Conservation (phyloP, 306 rosid species). For the Boehmeria nivea region DNA sequence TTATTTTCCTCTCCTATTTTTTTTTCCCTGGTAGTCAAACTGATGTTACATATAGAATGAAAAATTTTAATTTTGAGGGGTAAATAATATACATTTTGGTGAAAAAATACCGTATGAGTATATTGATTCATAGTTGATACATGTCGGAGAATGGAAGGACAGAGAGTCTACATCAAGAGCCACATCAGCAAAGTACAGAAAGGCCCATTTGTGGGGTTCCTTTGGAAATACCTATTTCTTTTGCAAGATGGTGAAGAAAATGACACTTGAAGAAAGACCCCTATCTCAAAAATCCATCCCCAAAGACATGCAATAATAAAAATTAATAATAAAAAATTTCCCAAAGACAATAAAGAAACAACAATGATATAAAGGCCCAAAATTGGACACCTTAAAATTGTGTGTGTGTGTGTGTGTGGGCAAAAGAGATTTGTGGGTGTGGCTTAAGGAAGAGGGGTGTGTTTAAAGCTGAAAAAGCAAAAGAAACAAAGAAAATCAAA, state of each 20-base stretch:
- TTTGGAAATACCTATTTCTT: slow-evolving; percentile 23
- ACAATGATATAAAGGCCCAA: slow-evolving; percentile 1
- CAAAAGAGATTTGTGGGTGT: slow-evolving; percentile 7
- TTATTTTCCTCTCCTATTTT: no score
- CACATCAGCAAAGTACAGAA: slow-evolving; percentile 28
- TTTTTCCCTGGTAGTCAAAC: neutral
- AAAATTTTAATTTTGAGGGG: no score
- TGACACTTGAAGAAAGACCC: slow-evolving; percentile 22
- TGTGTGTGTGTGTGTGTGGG: neutral
- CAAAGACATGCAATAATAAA: no score
- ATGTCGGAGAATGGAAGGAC: slow-evolving; percentile 23
- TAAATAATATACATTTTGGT: slow-evolving; percentile 9
- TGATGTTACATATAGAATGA: no score
- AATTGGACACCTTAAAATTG: slow-evolving; percentile 14
- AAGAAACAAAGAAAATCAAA: slow-evolving; percentile 31
- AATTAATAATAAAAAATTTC: no score
- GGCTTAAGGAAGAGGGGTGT: slow-evolving; percentile 10
- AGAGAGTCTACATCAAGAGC: slow-evolving; percentile 20
- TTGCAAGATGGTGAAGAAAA: slow-evolving; percentile 44
- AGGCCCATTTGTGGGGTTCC: slow-evolving; percentile 22
- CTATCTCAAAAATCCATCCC: slow-evolving; percentile 12
- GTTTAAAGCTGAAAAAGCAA: slow-evolving; percentile 46
- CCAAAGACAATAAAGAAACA: neutral
- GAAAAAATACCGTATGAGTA: neutral
- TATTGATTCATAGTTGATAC: slow-evolving; percentile 4